These are phyloP conservation scores for Salvia sclarea DNA, from an alignment of 305 asterid genomes.

Conservation along the genomic window DNA sequence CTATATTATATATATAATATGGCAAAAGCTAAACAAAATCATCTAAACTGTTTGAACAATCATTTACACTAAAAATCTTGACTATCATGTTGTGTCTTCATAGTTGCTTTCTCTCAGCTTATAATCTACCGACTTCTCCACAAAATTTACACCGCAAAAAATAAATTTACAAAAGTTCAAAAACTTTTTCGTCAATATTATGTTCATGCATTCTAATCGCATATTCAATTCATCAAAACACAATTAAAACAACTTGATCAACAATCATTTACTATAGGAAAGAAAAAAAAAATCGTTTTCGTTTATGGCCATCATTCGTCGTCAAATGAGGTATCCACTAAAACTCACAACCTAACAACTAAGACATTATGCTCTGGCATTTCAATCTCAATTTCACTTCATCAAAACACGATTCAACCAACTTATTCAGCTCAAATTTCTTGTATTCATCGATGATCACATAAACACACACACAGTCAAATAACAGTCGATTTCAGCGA, in stretches of 20 bases:
- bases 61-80: background rate
- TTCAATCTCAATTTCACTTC: background rate
- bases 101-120: conserved; percentile 6
- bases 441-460: too few relatives aligned
- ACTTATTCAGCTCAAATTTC: background rate
- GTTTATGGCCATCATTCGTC: background rate
- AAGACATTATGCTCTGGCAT: background rate
- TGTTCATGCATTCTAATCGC: too few relatives aligned
- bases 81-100: background rate
- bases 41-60: background rate
- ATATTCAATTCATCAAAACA: too few relatives aligned
- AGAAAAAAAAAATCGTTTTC: too few relatives aligned
- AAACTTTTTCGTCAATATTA: background rate
- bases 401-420: background rate
- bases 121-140: background rate
- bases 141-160: background rate
- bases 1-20: background rate
- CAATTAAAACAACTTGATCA: too few relatives aligned
- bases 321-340: background rate
- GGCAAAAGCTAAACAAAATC: background rate
- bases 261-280: too few relatives aligned
- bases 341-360: background rate
- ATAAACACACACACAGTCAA: background rate
- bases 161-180: too few relatives aligned
- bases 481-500: background rate